A percentile compares a stretch with the other conserved stretches of the same genome.
Conservation (phyloP, 179 eudicot species). For the Silene coronaria region DNA sequence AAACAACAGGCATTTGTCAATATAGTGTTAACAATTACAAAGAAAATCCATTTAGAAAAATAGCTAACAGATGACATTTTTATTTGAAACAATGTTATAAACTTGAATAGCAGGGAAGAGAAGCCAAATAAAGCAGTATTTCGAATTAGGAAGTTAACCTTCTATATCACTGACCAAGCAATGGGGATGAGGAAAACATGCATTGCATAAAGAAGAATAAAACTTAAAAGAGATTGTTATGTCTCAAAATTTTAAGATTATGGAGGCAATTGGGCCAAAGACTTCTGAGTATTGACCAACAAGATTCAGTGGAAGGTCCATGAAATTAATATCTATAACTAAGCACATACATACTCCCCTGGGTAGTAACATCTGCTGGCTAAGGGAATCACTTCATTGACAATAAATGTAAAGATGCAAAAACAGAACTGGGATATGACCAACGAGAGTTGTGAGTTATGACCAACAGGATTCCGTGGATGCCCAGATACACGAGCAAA, state of each 20-base stretch:
- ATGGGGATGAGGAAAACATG: background rate
- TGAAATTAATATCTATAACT: background rate
- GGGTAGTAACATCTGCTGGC: no score
- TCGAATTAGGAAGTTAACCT: no score
- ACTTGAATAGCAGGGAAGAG: background rate
- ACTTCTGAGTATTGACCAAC: no score
- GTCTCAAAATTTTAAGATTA: background rate
- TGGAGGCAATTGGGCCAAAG: background rate
- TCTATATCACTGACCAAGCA: background rate
- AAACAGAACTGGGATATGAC: no score
- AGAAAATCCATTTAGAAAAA: background rate
- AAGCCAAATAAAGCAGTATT: no score
- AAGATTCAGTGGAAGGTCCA: no score
- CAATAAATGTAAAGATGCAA: no score
- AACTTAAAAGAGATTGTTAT: background rate
- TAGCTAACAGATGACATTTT: no score
- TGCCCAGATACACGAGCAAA: background rate
- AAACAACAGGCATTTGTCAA: conserved; percentile 20
- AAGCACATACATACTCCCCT: background rate
- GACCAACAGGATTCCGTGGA: no score
- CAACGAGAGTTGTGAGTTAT: no score
- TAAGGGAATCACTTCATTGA: no score
- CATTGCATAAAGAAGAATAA: background rate
- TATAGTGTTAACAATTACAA: conserved; percentile 4
- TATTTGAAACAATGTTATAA: background rate